Evolutionary conservation across 2,329 filamentous ascomycete species (phyloP).

Genomic region (Alternaria arbusti): DNA sequence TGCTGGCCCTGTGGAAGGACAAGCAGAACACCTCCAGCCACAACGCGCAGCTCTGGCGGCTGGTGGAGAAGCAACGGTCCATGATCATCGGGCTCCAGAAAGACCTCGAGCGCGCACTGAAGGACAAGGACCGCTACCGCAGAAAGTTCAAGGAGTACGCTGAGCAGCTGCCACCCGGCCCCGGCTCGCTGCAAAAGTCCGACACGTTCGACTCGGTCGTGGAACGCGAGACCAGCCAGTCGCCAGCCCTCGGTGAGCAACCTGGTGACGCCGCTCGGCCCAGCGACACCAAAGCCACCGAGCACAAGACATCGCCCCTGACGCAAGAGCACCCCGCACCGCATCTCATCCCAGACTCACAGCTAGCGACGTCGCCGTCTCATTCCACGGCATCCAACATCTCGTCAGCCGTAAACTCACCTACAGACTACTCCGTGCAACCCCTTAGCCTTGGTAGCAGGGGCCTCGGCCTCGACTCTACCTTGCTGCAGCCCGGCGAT

Average conservation of each 20-base stretch:
- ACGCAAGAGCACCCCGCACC: constrained; percentile 24
- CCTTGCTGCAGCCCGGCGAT: constrained; percentile 22
- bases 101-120: constrained; percentile 86
- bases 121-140: constrained; percentile 93
- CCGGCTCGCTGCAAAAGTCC: constrained; percentile 41
- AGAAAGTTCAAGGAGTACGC: constrained; percentile 84
- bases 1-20: constrained; percentile 87
- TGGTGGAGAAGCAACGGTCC: constrained; percentile 94
- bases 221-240: constrained; percentile 48
- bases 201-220: constrained; percentile 43
- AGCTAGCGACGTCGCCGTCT: constrained; percentile 41
- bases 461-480: constrained; percentile 33
- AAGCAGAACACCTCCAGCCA: constrained; percentile 88
- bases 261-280: constrained; percentile 35
- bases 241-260: constrained; percentile 43
- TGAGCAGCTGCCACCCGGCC: constrained; percentile 52
- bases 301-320: constrained; percentile 31
- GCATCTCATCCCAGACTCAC: constrained; percentile 36
- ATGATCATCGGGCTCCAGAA: constrained; percentile 95
- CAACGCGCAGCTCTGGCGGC: constrained; percentile 89
- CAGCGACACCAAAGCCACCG: constrained; percentile 21
- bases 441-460: constrained; percentile 32
- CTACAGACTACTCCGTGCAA: constrained; percentile 43
- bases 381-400: constrained; percentile 37
- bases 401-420: constrained; percentile 37